Evolutionary conservation across 2,329 filamentous ascomycete species (phyloP).

Genomic region (Cladosporium sp.): DNA sequence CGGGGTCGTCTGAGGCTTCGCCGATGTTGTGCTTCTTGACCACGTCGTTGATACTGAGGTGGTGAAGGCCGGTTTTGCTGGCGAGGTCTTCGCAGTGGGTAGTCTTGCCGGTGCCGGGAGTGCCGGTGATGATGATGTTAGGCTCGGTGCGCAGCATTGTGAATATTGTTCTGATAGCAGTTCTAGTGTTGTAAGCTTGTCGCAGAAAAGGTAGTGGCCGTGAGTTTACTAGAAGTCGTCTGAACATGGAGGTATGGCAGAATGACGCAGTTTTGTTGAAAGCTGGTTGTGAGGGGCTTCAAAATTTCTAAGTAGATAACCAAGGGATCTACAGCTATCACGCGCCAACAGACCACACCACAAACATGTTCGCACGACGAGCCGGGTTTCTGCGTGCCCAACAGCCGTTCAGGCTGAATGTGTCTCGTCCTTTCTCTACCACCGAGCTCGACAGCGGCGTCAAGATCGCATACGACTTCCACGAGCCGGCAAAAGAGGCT

Average conservation of each 20-base stretch:
- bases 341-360: neutral
- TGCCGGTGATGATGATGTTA: slow-evolving; percentile 94
- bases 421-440: slow-evolving; percentile 22
- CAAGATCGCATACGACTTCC: slow-evolving; percentile 61
- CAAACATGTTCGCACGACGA: slow-evolving; percentile 7
- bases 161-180: slow-evolving; percentile 11
- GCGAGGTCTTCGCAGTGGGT: slow-evolving; percentile 83
- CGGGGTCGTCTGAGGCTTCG: slow-evolving; percentile 69
- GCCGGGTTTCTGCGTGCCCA: slow-evolving; percentile 12
- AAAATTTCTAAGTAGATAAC: neutral
- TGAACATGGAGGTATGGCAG: neutral
- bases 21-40: slow-evolving; percentile 86
- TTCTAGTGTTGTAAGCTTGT: neutral
- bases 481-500: slow-evolving; percentile 51
- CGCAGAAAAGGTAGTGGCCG: neutral
- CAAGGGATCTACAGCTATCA: neutral
- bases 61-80: slow-evolving; percentile 69
- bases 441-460: slow-evolving; percentile 32
- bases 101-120: slow-evolving; percentile 92
- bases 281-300: neutral
- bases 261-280: neutral
- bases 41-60: slow-evolving; percentile 84
- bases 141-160: slow-evolving; percentile 50
- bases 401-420: slow-evolving; percentile 18
- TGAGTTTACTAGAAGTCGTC: neutral